These are phyloP conservation scores for Boletus pseudo-olivaceus DNA, from an alignment of 768 basidiomycete species.

Conservation along the genomic window DNA sequence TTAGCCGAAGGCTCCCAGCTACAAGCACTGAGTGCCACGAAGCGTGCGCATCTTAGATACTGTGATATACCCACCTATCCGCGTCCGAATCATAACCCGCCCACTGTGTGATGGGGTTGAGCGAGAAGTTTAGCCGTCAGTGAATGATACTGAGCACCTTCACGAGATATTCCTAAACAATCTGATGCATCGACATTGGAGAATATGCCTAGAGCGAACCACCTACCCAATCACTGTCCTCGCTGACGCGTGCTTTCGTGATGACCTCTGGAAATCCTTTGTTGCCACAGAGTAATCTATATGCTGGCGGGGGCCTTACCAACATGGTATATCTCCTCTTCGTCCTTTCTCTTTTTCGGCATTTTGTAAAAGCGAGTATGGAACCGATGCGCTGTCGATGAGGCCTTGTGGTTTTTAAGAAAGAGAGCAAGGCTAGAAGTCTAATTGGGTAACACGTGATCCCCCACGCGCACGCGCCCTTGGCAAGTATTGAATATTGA, in stretches of 20 bases:
- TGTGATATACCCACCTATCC: slow-evolving; percentile 45
- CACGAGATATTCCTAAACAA: slow-evolving; percentile 57
- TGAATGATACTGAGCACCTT: slow-evolving; percentile 44
- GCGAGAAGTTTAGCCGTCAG: neutral
- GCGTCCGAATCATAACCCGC: slow-evolving; percentile 53
- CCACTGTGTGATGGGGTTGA: slow-evolving; percentile 48
- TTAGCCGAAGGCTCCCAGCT: slow-evolving; percentile 74
- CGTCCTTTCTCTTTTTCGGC: slow-evolving; percentile 26
- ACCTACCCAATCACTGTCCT: slow-evolving; percentile 52
- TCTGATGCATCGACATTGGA: neutral
- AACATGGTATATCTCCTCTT: slow-evolving; percentile 44
- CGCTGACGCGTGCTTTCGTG: slow-evolving; percentile 50
- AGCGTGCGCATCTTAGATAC: neutral
- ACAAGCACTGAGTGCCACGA: neutral
- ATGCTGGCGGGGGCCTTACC: slow-evolving; percentile 32
- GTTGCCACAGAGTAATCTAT: neutral
- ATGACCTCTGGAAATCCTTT: slow-evolving; percentile 49
- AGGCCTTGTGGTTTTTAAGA: neutral
- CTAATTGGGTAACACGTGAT: slow-evolving; percentile 15
- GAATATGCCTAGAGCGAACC: neutral
- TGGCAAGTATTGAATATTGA: neutral
- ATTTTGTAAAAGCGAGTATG: slow-evolving; percentile 7
- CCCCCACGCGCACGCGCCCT: neutral
- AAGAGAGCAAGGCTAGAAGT: neutral
- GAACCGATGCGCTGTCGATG: neutral